phyloP scores from a whole-genome alignment of 176 grass and related monocot species.

The Phyllostachys edulis region DNA sequence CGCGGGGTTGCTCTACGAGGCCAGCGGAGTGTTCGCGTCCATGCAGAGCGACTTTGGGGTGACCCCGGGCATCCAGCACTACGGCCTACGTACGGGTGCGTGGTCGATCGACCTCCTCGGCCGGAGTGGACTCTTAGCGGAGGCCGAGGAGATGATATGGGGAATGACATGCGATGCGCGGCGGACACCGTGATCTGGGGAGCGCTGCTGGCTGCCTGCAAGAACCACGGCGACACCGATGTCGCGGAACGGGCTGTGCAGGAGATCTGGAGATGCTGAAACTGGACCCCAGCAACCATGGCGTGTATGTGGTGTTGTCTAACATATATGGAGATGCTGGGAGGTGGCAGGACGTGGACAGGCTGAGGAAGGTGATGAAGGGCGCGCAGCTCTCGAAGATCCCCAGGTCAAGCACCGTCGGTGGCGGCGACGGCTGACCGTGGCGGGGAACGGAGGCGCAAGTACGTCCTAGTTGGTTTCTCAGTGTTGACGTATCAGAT shows the following conservation, averaged over 20 bases:
- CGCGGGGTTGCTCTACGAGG: conserved; percentile 38
- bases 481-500: neutral
- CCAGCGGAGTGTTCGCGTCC: conserved; percentile 32
- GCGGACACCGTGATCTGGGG: conserved; percentile 42
- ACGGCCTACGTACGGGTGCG: conserved; percentile 59
- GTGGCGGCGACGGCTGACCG: neutral
- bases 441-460: neutral
- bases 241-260: conserved; percentile 42
- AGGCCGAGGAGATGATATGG: conserved; percentile 54
- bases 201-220: conserved; percentile 54
- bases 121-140: conserved; percentile 26
- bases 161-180: conserved; percentile 31
- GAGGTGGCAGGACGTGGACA: conserved; percentile 53
- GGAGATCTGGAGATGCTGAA: conserved; percentile 34
- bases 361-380: conserved; percentile 58
- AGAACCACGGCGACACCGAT: conserved; percentile 45
- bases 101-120: conserved; percentile 66
- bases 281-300: conserved; percentile 50
- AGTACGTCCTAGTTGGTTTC: neutral
- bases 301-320: conserved; percentile 57
- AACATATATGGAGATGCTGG: conserved; percentile 60
- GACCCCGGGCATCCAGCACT: conserved; percentile 48
- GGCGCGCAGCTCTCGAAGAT: conserved; percentile 39
- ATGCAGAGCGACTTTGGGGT: conserved; percentile 47
- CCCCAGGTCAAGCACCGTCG: conserved; percentile 42